phyloP scores from a whole-genome alignment of 768 basidiomycete species.

The Termitomyces sp. region DNA sequence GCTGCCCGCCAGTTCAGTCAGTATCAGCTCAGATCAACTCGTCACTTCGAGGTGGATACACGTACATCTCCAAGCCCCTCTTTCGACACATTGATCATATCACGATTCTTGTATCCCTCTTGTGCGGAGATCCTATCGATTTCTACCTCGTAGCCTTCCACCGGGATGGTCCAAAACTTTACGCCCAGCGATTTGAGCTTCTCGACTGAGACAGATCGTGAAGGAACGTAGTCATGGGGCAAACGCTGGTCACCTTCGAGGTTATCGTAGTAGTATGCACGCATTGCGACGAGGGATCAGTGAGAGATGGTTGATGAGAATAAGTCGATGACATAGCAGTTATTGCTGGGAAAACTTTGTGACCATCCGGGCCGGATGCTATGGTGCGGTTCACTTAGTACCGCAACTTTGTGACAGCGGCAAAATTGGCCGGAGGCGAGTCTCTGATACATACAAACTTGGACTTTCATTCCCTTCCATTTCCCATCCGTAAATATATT shows the following conservation, averaged over 20 bases:
- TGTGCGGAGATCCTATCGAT: slow-evolving; percentile 64
- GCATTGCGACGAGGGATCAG: slow-evolving; percentile 40
- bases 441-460: neutral
- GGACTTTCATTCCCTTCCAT: neutral
- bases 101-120: slow-evolving; percentile 80
- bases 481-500: neutral
- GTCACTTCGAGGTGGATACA: neutral
- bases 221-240: slow-evolving; percentile 67
- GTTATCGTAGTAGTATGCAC: slow-evolving; percentile 73
- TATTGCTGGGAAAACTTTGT: neutral
- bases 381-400: too few relatives aligned
- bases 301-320: neutral
- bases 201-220: slow-evolving; percentile 46
- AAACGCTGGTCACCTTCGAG: slow-evolving; percentile 79
- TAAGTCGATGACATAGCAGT: neutral
- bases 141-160: slow-evolving; percentile 52
- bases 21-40: too few relatives aligned
- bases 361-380: neutral
- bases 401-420: too few relatives aligned
- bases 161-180: slow-evolving; percentile 62
- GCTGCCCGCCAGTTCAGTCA: slow-evolving; percentile 18
- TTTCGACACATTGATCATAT: slow-evolving; percentile 73
- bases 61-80: slow-evolving; percentile 72
- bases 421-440: too few relatives aligned
- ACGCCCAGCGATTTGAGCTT: slow-evolving; percentile 59